These are phyloP conservation scores for Drosera spatulata DNA, from an alignment of 179 eudicot genomes.

Conservation along the genomic window DNA sequence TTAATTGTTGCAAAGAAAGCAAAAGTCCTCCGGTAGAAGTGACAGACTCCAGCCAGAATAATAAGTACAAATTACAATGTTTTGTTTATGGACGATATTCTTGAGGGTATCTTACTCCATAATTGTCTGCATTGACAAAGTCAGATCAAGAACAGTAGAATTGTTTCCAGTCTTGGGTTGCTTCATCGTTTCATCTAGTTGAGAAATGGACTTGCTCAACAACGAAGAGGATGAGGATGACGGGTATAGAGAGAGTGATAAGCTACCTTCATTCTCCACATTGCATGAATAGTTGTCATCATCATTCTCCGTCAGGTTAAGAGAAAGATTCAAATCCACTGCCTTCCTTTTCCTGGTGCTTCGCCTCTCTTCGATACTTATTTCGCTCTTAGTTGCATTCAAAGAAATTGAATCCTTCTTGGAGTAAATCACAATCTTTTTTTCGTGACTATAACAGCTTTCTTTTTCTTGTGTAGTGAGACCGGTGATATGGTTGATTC, in stretches of 20 bases:
- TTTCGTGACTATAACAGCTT: not conserved
- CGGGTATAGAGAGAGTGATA: conserved; percentile 44
- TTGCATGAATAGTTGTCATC: conserved; percentile 6
- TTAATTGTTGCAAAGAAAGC: too few relatives aligned
- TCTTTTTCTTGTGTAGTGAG: conserved; percentile 2
- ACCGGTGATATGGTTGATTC: not conserved
- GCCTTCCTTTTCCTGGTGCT: conserved; percentile 29
- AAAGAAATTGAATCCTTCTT: not conserved
- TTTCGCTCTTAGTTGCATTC: not conserved
- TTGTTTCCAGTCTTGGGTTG: conserved; percentile 20
- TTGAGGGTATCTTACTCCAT: conserved; percentile 33
- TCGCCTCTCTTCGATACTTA: not conserved
- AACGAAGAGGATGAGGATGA: conserved; percentile 8
- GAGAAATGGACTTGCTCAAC: conserved; percentile 13
- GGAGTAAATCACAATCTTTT: not conserved
- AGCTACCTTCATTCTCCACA: conserved; percentile 5
- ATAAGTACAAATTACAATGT: too few relatives aligned
- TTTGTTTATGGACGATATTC: too few relatives aligned
- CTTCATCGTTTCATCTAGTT: conserved; percentile 17
- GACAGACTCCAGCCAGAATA: too few relatives aligned
- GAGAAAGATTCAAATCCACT: conserved; percentile 51
- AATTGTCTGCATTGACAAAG: conserved; percentile 55
- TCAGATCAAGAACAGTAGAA: conserved; percentile 44
- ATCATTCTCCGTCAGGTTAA: conserved; percentile 25
- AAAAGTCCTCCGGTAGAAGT: too few relatives aligned